Percentiles rank a stretch among this genome's conserved stretches.
These are phyloP conservation scores for Amyloporia xantha DNA, from an alignment of 768 basidiomycete genomes.

Conservation along the genomic window DNA sequence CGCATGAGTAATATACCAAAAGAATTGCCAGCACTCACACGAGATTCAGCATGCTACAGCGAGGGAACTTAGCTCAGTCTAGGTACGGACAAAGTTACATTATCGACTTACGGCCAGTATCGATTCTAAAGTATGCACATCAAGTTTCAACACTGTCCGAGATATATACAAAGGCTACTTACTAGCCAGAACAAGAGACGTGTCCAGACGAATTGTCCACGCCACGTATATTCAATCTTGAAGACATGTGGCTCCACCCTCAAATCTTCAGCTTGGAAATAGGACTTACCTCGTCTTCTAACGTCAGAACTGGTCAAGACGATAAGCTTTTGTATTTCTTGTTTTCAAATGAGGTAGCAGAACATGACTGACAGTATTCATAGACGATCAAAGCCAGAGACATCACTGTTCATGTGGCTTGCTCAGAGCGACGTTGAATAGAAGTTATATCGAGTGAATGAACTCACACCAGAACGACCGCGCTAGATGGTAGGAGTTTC, in stretches of 20 bases:
- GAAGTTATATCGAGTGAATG: too few species aligned
- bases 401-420: too few species aligned
- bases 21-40: not conserved
- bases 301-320: not conserved
- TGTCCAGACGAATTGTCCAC: not conserved
- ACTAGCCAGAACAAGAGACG: not conserved
- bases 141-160: not conserved
- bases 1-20: not conserved
- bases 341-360: too few species aligned
- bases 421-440: too few species aligned
- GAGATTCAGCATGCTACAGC: not conserved
- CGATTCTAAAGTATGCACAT: not conserved
- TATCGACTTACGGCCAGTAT: constrained; percentile 1
- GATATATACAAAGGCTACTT: too few species aligned
- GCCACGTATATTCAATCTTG: constrained; percentile 2
- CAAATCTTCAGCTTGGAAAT: not conserved
- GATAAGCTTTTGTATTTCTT: not conserved
- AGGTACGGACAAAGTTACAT: too few species aligned
- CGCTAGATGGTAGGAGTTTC: not conserved
- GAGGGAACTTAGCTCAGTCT: too few species aligned
- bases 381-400: not conserved
- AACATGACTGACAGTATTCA: not conserved
- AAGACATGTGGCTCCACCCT: not conserved
- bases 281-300: not conserved
- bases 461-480: constrained; percentile 1